A percentile compares a stretch with the other conserved stretches of the same genome.
Evolutionary conservation across 345 rosid species (phyloP).

Genomic region (Moricandia moricandioides): DNA sequence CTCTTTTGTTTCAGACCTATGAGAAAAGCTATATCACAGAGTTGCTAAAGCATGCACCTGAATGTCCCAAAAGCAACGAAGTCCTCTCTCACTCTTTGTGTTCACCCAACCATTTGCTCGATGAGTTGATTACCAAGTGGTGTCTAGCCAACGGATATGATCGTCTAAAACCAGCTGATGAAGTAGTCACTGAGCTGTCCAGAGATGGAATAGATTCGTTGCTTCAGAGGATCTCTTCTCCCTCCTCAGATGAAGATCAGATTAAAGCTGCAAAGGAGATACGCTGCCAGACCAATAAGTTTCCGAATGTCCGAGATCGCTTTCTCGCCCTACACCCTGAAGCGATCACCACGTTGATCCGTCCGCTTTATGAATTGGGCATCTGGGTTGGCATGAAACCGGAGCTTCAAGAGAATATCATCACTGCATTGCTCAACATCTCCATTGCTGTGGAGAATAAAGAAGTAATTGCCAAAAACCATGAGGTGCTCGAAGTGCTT

Average conservation of each 20-base stretch:
- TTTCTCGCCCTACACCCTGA: conserved; percentile 23
- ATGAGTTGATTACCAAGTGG: conserved; percentile 47
- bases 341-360: conserved; percentile 41
- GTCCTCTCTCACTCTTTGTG: conserved; percentile 42
- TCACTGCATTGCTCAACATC: conserved; percentile 46
- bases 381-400: background rate
- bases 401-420: conserved; percentile 29
- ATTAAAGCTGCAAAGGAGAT: conserved; percentile 52
- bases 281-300: conserved; percentile 42
- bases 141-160: conserved; percentile 36
- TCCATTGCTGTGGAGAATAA: conserved; percentile 39
- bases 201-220: conserved; percentile 30
- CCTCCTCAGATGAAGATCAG: conserved; percentile 39
- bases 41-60: conserved; percentile 41
- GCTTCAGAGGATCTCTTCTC: conserved; percentile 45
- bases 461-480: conserved; percentile 35
- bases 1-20: conserved; percentile 43
- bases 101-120: conserved; percentile 41
- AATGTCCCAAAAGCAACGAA: conserved; percentile 49
- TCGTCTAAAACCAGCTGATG: conserved; percentile 31
- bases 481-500: conserved; percentile 42
- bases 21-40: conserved; percentile 46
- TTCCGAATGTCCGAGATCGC: conserved; percentile 40
- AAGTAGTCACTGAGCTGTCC: conserved; percentile 21
- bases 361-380: conserved; percentile 26